These are phyloP conservation scores for Xylaria longipes DNA, from an alignment of 495 filamentous ascomycete genomes.

Conservation along the genomic window DNA sequence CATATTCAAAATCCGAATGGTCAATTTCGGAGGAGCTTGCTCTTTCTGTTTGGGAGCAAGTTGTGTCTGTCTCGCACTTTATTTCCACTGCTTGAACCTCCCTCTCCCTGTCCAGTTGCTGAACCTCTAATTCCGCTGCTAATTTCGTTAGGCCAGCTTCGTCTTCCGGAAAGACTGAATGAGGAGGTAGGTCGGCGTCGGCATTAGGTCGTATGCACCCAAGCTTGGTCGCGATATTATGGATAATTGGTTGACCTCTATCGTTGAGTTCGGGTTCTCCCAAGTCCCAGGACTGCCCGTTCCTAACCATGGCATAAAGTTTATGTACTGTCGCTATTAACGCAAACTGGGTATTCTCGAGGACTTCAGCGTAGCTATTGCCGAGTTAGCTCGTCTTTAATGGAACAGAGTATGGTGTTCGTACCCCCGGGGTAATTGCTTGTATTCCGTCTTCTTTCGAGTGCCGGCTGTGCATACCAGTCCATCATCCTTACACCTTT, in stretches of 20 bases:
- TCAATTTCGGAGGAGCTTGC: constrained; percentile 60
- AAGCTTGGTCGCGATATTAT: constrained; percentile 63
- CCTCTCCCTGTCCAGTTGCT: constrained; percentile 43
- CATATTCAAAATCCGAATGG: constrained; percentile 58
- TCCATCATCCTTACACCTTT: constrained; percentile 68
- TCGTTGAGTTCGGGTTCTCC: constrained; percentile 64
- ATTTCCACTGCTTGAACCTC: constrained; percentile 41
- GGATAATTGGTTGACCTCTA: constrained; percentile 60
- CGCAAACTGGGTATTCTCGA: constrained; percentile 64
- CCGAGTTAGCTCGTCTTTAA: constrained; percentile 32
- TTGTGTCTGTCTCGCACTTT: constrained; percentile 45
- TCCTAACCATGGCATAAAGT: constrained; percentile 63
- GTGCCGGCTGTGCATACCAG: constrained; percentile 63
- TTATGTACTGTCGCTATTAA: constrained; percentile 64
- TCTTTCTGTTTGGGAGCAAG: constrained; percentile 49
- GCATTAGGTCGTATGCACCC: constrained; percentile 62
- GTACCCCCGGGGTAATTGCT: constrained; percentile 61
- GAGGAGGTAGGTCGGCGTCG: constrained; percentile 60
- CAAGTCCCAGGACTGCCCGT: constrained; percentile 58
- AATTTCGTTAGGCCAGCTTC: constrained; percentile 58
- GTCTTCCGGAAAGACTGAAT: constrained; percentile 60
- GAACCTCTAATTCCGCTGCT: constrained; percentile 53
- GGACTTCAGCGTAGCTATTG: constrained; percentile 60
- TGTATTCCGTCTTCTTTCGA: constrained; percentile 65
- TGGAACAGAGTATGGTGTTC: constrained; percentile 4